These are phyloP conservation scores for Phytophthora tentaculata DNA, from an alignment of 352 stramenopile species.

Conservation along the genomic window DNA sequence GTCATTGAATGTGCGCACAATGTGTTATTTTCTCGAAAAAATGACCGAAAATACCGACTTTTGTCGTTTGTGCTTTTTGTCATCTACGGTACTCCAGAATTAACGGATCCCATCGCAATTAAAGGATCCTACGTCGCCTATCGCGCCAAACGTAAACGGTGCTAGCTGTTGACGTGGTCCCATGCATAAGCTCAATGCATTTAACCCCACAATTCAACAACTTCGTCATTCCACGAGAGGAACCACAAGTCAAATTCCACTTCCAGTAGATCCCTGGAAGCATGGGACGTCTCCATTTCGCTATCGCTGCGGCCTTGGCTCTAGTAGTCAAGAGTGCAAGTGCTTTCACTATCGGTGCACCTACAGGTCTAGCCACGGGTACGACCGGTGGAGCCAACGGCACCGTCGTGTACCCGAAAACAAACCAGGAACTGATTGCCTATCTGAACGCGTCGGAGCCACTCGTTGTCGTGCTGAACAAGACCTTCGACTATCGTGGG, in stretches of 20 bases:
- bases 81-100: too few species aligned
- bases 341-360: conserved; percentile 28
- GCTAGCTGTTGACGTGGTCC: too few species aligned
- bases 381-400: conserved; percentile 39
- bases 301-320: conserved; percentile 6
- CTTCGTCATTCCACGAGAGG: not conserved
- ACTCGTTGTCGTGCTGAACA: conserved; percentile 22
- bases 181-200: not conserved
- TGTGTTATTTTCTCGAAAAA: too few species aligned
- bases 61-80: too few species aligned
- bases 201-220: not conserved
- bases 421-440: conserved; percentile 35
- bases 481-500: conserved; percentile 43
- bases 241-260: not conserved
- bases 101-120: too few species aligned
- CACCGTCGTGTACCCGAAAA: conserved; percentile 36
- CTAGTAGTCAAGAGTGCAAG: conserved; percentile 9
- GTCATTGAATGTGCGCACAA: too few species aligned
- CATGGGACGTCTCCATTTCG: conserved; percentile 12
- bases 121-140: too few species aligned
- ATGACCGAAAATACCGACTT: too few species aligned
- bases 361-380: conserved; percentile 32
- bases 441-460: conserved; percentile 29
- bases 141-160: too few species aligned
- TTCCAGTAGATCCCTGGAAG: not conserved